These are phyloP conservation scores for Dendrocalamus latiflorus DNA, from an alignment of 202 grass and related monocot species.

Conservation along the genomic window DNA sequence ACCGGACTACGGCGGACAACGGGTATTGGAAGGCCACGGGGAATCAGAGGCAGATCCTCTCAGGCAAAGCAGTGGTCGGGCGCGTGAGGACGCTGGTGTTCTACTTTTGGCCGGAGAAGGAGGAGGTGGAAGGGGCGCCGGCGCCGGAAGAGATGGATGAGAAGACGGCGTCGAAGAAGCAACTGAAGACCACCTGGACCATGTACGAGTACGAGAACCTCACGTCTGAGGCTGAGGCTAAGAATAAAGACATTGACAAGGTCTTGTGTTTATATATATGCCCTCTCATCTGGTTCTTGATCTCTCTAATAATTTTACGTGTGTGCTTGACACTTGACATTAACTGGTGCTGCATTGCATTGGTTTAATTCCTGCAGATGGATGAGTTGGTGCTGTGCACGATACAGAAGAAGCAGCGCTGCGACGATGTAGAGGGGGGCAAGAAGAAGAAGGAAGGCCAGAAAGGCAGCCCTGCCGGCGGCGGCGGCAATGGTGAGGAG, in stretches of 20 bases:
- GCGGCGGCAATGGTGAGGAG: no score
- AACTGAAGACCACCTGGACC: constrained; percentile 13
- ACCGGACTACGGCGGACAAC: neutral
- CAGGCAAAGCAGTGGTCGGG: neutral
- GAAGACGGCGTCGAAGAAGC: neutral
- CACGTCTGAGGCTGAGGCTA: neutral
- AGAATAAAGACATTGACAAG: neutral
- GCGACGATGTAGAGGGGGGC: neutral
- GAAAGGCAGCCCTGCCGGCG: no score
- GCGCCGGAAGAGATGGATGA: no score
- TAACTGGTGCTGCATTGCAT: no score
- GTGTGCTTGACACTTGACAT: no score
- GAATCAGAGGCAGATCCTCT: neutral
- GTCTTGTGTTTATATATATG: neutral
- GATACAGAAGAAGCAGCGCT: neutral
- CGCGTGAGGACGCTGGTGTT: constrained; percentile 18
- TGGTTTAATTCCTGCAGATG: neutral
- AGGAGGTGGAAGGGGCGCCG: neutral
- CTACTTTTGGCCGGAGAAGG: constrained; percentile 5
- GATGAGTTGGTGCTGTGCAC: constrained; percentile 16
- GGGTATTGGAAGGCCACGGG: constrained; percentile 37
- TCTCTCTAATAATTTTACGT: no score
- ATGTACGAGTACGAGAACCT: constrained; percentile 41
- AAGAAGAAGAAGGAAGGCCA: neutral
- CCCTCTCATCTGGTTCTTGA: no score